phyloP scores from a whole-genome alignment of 2,329 filamentous ascomycete genomes.

The Microcyclospora pomicola region DNA sequence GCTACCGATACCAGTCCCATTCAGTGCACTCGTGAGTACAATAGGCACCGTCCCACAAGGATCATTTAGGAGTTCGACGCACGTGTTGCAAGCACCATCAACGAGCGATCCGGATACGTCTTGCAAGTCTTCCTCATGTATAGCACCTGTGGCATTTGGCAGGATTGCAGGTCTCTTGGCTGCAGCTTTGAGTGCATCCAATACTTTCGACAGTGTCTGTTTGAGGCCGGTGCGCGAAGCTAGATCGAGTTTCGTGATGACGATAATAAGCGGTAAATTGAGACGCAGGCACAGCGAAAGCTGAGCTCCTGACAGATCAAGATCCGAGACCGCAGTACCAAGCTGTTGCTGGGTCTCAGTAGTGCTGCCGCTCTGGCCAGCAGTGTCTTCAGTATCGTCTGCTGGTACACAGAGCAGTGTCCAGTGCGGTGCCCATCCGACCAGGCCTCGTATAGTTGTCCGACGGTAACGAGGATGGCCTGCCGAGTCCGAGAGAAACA shows the following conservation, averaged over 20 bases:
- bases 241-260: conserved; percentile 84
- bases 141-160: conserved; percentile 18
- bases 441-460: conserved; percentile 75
- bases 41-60: conserved; percentile 56
- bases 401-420: conserved; percentile 76
- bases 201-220: conserved; percentile 55
- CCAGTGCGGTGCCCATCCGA: conserved; percentile 95
- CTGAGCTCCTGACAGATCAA: conserved; percentile 65
- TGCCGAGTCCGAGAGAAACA: conserved; percentile 83
- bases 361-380: conserved; percentile 31
- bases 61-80: conserved; percentile 38
- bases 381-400: conserved; percentile 47
- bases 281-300: conserved; percentile 75
- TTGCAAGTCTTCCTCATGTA: conserved; percentile 37
- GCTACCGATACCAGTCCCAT: conserved; percentile 66
- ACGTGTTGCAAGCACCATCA: conserved; percentile 41
- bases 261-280: conserved; percentile 60
- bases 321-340: conserved; percentile 39
- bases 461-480: conserved; percentile 80
- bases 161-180: conserved; percentile 64
- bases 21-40: conserved; percentile 73
- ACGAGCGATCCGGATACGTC: conserved; percentile 44
- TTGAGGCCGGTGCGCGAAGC: conserved; percentile 60
- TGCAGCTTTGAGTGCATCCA: conserved; percentile 63
- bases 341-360: conserved; percentile 39